These are phyloP conservation scores for Echium plantagineum DNA, from an alignment of 257 asterid species.

Conservation along the genomic window DNA sequence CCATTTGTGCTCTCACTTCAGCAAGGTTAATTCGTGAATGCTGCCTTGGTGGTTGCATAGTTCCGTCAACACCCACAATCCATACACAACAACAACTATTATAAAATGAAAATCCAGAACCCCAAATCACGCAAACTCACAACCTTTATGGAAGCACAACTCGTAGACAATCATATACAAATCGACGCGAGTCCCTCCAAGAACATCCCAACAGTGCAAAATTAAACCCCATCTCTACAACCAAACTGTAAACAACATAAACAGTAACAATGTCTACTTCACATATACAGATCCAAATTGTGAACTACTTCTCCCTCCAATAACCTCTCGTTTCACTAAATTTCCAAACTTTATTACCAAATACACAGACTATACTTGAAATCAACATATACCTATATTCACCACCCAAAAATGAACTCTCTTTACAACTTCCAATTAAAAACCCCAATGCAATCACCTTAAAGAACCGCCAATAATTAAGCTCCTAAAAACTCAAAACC, in stretches of 20 bases:
- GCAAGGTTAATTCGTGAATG: slow-evolving; percentile 62
- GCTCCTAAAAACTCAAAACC: slow-evolving; percentile 16
- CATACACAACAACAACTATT: slow-evolving; percentile 30
- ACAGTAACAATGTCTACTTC: slow-evolving; percentile 23
- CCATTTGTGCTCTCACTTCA: slow-evolving; percentile 61
- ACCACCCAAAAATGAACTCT: slow-evolving; percentile 31
- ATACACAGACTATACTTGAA: slow-evolving; percentile 5
- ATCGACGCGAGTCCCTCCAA: slow-evolving; percentile 27
- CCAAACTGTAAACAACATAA: slow-evolving; percentile 18
- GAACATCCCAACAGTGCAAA: slow-evolving; percentile 27
- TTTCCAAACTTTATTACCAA: slow-evolving; percentile 25
- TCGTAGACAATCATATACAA: slow-evolving; percentile 37
- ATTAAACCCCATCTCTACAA: slow-evolving; percentile 37
- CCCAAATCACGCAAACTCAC: slow-evolving; percentile 20
- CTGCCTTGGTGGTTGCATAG: slow-evolving; percentile 75
- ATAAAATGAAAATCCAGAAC: slow-evolving; percentile 5
- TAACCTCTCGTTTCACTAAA: slow-evolving; percentile 30
- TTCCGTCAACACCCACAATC: slow-evolving; percentile 35
- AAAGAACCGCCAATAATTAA: slow-evolving; percentile 10
- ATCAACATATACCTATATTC: slow-evolving; percentile 14
- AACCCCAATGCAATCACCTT: slow-evolving; percentile 14
- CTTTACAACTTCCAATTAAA: slow-evolving; percentile 40
- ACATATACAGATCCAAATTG: slow-evolving; percentile 43
- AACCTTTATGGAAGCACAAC: slow-evolving; percentile 26
- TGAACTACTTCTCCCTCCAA: slow-evolving; percentile 65